These are phyloP conservation scores for Ogataea nitratoaversa DNA, from an alignment of 805 yeast genomes.

Conservation along the genomic window DNA sequence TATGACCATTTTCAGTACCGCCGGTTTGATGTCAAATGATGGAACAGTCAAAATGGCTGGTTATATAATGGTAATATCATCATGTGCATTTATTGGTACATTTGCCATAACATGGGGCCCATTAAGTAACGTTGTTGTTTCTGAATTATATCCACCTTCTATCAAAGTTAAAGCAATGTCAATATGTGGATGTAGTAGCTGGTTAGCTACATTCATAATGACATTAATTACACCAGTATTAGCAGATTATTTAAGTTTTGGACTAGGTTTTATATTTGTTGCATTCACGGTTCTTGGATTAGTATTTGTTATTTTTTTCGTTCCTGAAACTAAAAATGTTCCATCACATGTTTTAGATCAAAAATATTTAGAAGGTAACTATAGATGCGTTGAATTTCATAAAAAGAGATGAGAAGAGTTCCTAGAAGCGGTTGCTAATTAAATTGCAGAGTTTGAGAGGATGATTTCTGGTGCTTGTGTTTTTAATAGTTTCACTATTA, in stretches of 20 bases:
- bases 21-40: constrained; percentile 44
- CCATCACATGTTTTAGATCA: constrained; percentile 22
- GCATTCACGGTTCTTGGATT: constrained; percentile 17
- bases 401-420: background rate
- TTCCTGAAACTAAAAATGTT: constrained; percentile 31
- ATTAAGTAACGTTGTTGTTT: constrained; percentile 57
- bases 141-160: constrained; percentile 61
- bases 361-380: constrained; percentile 11
- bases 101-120: constrained; percentile 79
- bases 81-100: constrained; percentile 51
- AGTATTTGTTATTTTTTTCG: constrained; percentile 22
- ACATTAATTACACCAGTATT: constrained; percentile 69
- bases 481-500: too few species aligned
- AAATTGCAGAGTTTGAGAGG: too few species aligned
- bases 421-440: too few species aligned
- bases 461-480: too few species aligned
- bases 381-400: background rate
- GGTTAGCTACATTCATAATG: constrained; percentile 61
- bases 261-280: constrained; percentile 58
- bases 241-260: constrained; percentile 56
- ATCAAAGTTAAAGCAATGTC: constrained; percentile 51
- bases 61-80: constrained; percentile 52
- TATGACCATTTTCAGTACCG: constrained; percentile 52
- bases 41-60: constrained; percentile 42
- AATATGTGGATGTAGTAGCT: constrained; percentile 58